A percentile compares a stretch with the other conserved stretches of the same genome.
Conservation (phyloP, 2,329 filamentous ascomycete genomes). For the Pyricularia sp. region DNA sequence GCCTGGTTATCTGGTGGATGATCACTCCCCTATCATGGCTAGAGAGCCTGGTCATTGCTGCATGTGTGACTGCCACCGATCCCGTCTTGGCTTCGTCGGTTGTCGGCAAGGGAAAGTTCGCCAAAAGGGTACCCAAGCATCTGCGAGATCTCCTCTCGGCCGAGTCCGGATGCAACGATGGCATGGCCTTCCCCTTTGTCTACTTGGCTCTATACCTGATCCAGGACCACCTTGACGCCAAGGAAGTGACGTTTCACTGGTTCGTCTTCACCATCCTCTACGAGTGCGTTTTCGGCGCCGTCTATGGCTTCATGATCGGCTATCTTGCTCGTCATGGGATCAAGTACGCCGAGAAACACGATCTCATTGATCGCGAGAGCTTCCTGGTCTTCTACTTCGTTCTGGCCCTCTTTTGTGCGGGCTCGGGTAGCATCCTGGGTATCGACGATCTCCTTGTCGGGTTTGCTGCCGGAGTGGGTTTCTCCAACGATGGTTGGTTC, state of each 20-base stretch:
- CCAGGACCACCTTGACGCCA: constrained; percentile 61
- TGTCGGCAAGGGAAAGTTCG: constrained; percentile 97
- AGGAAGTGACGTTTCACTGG: constrained; percentile 72
- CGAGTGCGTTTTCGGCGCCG: constrained; percentile 85
- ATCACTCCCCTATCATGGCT: constrained; percentile 73
- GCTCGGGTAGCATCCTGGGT: constrained; percentile 82
- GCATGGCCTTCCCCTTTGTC: constrained; percentile 98
- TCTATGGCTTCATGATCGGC: constrained; percentile 81
- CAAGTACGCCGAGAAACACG: constrained; percentile 72
- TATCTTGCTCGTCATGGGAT: constrained; percentile 89
- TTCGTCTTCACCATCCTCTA: constrained; percentile 85
- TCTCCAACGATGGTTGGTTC: constrained; percentile 99
- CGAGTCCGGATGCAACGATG: constrained; percentile 97
- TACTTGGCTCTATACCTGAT: constrained; percentile 89
- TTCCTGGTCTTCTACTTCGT: constrained; percentile 99
- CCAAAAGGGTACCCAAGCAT: constrained; percentile 95
- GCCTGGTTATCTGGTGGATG: constrained; percentile 92
- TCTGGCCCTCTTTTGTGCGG: constrained; percentile 88
- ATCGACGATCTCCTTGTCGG: constrained; percentile 91
- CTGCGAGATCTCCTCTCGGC: constrained; percentile 88
- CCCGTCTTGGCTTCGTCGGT: constrained; percentile 95
- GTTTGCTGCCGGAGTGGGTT: constrained; percentile 93
- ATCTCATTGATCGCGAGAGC: constrained; percentile 90
- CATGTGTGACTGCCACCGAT: constrained; percentile 95
- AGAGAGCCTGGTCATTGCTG: constrained; percentile 76